These are phyloP conservation scores for Globisporangium echinulatum DNA, from an alignment of 352 stramenopile genomes.

Conservation along the genomic window DNA sequence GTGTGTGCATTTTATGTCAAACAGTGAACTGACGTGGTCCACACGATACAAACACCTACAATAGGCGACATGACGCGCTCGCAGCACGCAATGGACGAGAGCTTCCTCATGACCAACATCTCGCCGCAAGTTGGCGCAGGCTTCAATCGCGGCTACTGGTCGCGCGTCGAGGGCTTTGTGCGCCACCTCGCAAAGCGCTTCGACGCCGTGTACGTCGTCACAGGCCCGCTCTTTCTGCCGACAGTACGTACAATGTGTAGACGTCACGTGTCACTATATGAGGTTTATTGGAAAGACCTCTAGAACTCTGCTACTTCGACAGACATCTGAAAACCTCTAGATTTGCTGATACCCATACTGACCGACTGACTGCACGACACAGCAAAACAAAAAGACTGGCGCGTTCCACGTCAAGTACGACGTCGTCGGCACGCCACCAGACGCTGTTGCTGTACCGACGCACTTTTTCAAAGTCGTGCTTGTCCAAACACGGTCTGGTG, in stretches of 20 bases:
- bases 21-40: background rate
- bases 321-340: background rate
- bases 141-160: constrained; percentile 89
- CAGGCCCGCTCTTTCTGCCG: constrained; percentile 91
- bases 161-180: constrained; percentile 81
- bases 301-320: no score
- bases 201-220: constrained; percentile 87
- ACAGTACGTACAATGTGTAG: constrained; percentile 24
- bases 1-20: background rate
- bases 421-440: constrained; percentile 80
- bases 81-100: constrained; percentile 87
- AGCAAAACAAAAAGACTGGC: constrained; percentile 65
- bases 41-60: background rate
- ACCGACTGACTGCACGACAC: background rate
- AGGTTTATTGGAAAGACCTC: no score
- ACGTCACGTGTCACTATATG: background rate
- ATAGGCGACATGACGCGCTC: constrained; percentile 83
- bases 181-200: constrained; percentile 74
- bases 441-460: constrained; percentile 89
- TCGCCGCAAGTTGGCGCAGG: constrained; percentile 86
- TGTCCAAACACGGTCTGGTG: constrained; percentile 36
- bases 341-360: background rate
- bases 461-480: constrained; percentile 97
- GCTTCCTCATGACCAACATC: constrained; percentile 95
- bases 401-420: constrained; percentile 67